Evolutionary conservation across 139 green algal genomes (phyloP).

Genomic region (Spirogloea muscicola): DNA sequence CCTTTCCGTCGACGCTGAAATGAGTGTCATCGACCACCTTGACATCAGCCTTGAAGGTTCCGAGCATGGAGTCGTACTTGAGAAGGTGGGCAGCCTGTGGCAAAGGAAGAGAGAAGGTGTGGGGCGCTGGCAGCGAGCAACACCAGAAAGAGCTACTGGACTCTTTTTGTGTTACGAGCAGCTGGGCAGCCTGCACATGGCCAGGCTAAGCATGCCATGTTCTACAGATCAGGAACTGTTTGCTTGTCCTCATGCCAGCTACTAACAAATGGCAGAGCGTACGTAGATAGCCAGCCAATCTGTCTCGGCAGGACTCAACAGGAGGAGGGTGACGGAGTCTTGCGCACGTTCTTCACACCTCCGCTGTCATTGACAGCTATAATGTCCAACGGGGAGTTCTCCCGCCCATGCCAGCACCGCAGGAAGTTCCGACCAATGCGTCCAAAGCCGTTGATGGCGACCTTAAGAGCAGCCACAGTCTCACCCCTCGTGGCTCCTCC

Average conservation of each 20-base stretch:
- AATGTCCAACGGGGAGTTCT: constrained; percentile 65
- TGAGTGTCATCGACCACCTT: constrained; percentile 83
- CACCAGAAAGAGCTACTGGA: too few species aligned
- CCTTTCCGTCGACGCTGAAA: constrained; percentile 92
- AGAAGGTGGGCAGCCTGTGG: constrained; percentile 94
- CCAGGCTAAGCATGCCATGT: too few species aligned
- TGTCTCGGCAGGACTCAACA: too few species aligned
- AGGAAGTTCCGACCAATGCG: constrained; percentile 71
- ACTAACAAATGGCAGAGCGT: too few species aligned
- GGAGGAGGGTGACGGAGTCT: too few species aligned
- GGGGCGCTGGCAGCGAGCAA: too few species aligned
- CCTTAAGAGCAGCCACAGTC: constrained; percentile 33
- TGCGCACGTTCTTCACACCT: constrained; percentile 76
- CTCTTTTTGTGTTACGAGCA: too few species aligned
- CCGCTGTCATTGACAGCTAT: constrained; percentile 95
- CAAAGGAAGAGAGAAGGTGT: too few species aligned
- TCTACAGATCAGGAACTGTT: too few species aligned
- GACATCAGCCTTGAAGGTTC: constrained; percentile 90
- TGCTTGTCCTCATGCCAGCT: too few species aligned
- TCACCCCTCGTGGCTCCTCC: constrained; percentile 7
- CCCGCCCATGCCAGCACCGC: constrained; percentile 49
- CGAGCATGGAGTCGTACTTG: constrained; percentile 99
- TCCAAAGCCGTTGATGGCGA: constrained; percentile 54
- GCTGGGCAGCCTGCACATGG: too few species aligned
- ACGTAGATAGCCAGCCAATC: too few species aligned